Conservation (phyloP, 139 green algal genomes). For the Chlamydomonas incerta region DNA sequence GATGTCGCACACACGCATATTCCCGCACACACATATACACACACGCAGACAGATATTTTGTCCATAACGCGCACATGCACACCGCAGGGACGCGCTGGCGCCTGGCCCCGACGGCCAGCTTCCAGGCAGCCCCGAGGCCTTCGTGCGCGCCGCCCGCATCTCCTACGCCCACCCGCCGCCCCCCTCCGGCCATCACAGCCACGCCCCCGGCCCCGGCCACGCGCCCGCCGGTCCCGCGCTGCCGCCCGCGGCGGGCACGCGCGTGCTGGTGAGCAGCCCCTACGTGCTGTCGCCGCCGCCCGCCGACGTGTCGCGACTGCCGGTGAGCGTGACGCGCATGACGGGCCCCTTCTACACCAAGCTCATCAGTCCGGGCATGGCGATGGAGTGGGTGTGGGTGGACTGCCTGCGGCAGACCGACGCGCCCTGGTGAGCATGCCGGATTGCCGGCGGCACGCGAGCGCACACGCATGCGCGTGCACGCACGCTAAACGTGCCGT, state of each 20-base stretch:
- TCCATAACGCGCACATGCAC: no score
- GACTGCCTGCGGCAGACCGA: constrained; percentile 9
- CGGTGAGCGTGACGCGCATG: not conserved
- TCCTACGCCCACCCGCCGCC: not conserved
- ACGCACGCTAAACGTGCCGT: no score
- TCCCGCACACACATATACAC: no score
- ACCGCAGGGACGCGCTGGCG: not conserved
- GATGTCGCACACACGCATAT: no score
- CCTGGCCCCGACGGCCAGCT: not conserved
- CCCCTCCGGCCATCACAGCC: no score
- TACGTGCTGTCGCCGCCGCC: not conserved
- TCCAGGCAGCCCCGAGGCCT: not conserved
- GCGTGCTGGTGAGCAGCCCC: not conserved
- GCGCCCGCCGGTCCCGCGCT: not conserved
- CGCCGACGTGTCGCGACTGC: not conserved
- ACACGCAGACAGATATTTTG: no score
- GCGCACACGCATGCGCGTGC: no score
- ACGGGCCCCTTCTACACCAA: not conserved
- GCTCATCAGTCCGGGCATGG: not conserved
- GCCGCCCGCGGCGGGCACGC: not conserved
- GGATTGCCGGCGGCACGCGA: no score
- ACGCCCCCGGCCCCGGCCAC: not conserved
- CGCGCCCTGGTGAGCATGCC: not conserved
- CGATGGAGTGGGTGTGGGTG: constrained; percentile 25
- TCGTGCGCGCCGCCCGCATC: constrained; percentile 8